Base-by-base conservation (phyloP, 331 rosid genomes). In the Cucumis variabilis region DNA sequence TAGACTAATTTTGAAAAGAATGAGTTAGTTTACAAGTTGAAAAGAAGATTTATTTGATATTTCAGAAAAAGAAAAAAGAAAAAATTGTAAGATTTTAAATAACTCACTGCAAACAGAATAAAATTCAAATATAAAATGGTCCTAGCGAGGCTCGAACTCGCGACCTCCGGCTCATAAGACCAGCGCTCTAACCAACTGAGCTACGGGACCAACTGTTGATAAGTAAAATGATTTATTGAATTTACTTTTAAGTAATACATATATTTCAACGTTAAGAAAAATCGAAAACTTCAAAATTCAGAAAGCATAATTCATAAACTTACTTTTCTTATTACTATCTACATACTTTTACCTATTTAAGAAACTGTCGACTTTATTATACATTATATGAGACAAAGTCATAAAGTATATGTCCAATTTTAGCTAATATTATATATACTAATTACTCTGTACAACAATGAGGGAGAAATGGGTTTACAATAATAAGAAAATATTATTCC, bases 151-250 rank as follows among this genome's bases (percentile, higher is more conserved):
- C 92, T 94, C 93, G 96, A 96, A 96, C 99, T 96, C 98, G 96
- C 98, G 98, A 95, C 98, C 98, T 96, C 95, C 96, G 98, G 98
- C 98, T 96, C 98, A 94, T 95, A 95, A 95, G 99, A 96, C 98
- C 99, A 96, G 94, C 96, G 91, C 92, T 92, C 87, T 87, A 87
- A 91, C 90, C 91, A 84, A 91, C 91, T 89, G 92, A 89, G 93
- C 90, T 88, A 89, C 90, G 90, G 91, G 92, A 89, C 91, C 44
- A 0, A 5, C n/a, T n/a, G n/a, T n/a, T n/a, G n/a, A n/a, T n/a
- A n/a, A n/a, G n/a, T n/a, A n/a, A n/a, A n/a, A n/a, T n/a, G n/a
- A n/a, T n/a, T n/a, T n/a, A n/a, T n/a, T n/a, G n/a, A n/a, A 37
- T 4, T 5, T 7, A 37, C 4, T 4, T 51, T 41, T 20, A 19